These are phyloP conservation scores for Aspergillus biplanus DNA, from an alignment of 495 filamentous ascomycete species.

Conservation along the genomic window DNA sequence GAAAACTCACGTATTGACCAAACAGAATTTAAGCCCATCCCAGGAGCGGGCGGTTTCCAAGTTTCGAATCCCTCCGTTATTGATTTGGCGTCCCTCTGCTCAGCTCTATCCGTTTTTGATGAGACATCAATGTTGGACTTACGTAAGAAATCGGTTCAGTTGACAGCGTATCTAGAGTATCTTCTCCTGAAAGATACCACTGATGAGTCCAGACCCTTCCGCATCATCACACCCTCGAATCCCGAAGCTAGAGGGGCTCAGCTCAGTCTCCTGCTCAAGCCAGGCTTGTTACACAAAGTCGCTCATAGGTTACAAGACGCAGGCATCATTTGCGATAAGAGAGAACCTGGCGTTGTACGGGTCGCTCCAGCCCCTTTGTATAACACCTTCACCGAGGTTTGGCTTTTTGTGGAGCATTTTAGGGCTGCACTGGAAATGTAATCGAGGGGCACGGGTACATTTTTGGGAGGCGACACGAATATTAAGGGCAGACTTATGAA, in stretches of 20 bases:
- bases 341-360: slow-evolving; percentile 89
- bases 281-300: slow-evolving; percentile 70
- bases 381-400: slow-evolving; percentile 81
- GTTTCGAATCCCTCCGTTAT: slow-evolving; percentile 63
- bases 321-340: slow-evolving; percentile 84
- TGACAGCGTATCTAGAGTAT: slow-evolving; percentile 82
- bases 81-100: slow-evolving; percentile 66
- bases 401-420: slow-evolving; percentile 66
- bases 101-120: slow-evolving; percentile 77
- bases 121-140: slow-evolving; percentile 70
- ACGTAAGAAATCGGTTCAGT: slow-evolving; percentile 69
- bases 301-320: slow-evolving; percentile 67
- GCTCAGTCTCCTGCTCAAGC: slow-evolving; percentile 71
- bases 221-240: slow-evolving; percentile 80
- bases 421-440: slow-evolving; percentile 34
- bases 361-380: slow-evolving; percentile 92
- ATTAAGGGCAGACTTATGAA: not conserved
- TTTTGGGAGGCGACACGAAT: not conserved
- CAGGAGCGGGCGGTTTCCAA: slow-evolving; percentile 64
- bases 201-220: slow-evolving; percentile 38
- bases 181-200: slow-evolving; percentile 58
- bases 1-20: slow-evolving; percentile 17
- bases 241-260: slow-evolving; percentile 81
- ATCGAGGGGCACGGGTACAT: not conserved
- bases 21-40: slow-evolving; percentile 71